Base-by-base conservation (phyloP, 441 rosid species). In the Croton laevigatus region DNA sequence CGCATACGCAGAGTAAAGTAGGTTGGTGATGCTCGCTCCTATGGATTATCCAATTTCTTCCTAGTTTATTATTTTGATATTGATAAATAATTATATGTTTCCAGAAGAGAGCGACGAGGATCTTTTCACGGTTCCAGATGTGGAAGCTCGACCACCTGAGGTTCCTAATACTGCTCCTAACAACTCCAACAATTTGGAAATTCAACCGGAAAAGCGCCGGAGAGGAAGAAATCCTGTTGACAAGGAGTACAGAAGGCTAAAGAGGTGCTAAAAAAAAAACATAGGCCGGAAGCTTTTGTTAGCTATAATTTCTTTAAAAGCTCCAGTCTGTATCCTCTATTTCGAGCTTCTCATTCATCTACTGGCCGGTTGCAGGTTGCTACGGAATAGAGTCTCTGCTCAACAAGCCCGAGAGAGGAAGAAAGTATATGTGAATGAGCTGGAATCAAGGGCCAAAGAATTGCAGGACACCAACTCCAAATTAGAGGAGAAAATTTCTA, bases 401-500 rank as follows among this genome's bases (percentile, higher is more conserved):
- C 97, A 88, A 64, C 89, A 88, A 86, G 97, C 94, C 4, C 73
- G 96, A 66, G 96, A 90, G 73, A 88, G 96, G 82, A 90, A 88
- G 83, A 90, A 90, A 75, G 85, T 82, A 6, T 88, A 90, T 32
- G 82, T 90, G 64, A 85, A 71, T 68, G 91, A 90, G 1, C 51
- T 90, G 71, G 93, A 90, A 79, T 62, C 76, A 22, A 84, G 77
- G 74, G 90, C 83, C 71, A 76, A 68, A 3, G 88, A 85, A 45
- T 73, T 90, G 81, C 81, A 83, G 71, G 84, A 87, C 69, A 78
- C 17, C 0, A 90, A 90, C 75, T 83, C 79, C 7, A 76, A 81
- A 69, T 73, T 90, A 14, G 89, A 87, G 60, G 94, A 90, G 83
- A 87, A 78, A 79, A 84, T 86, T 16, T 90, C 92, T 0, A 90